Base-by-base conservation (phyloP, 768 basidiomycete genomes). In the Calocybe cyanea region DNA sequence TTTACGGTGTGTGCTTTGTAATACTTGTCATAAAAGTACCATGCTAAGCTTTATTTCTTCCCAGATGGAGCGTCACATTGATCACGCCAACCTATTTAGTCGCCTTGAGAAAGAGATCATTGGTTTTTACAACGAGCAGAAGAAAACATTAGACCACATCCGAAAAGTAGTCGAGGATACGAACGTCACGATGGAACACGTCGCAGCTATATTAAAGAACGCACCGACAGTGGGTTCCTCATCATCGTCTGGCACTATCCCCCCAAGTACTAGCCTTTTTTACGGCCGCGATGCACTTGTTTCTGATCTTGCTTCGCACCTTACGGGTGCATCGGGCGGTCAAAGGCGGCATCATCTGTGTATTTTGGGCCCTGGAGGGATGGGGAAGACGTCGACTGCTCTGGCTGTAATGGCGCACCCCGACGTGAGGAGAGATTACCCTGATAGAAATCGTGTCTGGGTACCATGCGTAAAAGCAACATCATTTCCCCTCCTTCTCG, bases 381-480 rank as follows among this genome's bases (percentile, higher is more conserved):
- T 66, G 10, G 64, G 66, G 0, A 68, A 66, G 43, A 68, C 66
- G 0, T 59, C 66, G 1, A 40, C 64, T 15, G 61, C 62, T 8
- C 49, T 63, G 6, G 52, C 56, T 13, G 51, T 61, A 15, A 30
- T 64, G 6, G 58, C 63, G 38, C 50, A 63, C 8, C 35, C 56
- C 5, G 25, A 25, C 4, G 45, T 68, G 5, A 10, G 23, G 3
- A 18, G 44, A 10, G 38, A 49, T 9, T 68, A 58, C 28, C 34
- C 34, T 7, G 48, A 42, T 8, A 34, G 42, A 8, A 45, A 51
- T 20, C 56, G 62, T 15, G 46, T 58, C 7, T 66, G 64, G 42
- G 25, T 66, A 3, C 53, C 63, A 6, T 68, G 66, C 38, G 66
- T 66, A 45, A 57, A 55, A 11, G 56, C 58, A 3, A 46, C 58